Percentiles rank a stretch among this genome's conserved stretches.
Evolutionary conservation across 768 basidiomycete species (phyloP).

Genomic region (Collybia nuda): DNA sequence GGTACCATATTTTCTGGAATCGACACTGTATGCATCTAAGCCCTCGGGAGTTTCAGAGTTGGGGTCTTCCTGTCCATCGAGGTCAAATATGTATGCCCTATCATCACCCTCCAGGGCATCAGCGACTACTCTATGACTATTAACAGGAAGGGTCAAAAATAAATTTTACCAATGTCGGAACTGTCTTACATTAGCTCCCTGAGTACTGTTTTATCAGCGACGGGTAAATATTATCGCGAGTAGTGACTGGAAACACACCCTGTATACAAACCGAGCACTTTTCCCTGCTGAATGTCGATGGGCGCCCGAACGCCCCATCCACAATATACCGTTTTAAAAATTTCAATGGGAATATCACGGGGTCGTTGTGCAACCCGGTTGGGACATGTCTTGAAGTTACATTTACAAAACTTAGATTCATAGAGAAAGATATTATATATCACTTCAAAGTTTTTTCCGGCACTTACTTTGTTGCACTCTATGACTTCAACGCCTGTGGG

Average conservation of each 20-base stretch:
- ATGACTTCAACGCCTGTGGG: slow-evolving; percentile 50
- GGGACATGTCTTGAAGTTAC: slow-evolving; percentile 36
- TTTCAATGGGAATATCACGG: slow-evolving; percentile 54
- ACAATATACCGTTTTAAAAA: slow-evolving; percentile 60
- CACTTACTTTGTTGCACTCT: slow-evolving; percentile 62
- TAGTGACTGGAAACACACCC: slow-evolving; percentile 42
- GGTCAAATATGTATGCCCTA: slow-evolving; percentile 57
- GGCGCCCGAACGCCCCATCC: slow-evolving; percentile 70
- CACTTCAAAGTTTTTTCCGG: not conserved
- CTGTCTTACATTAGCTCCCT: slow-evolving; percentile 47
- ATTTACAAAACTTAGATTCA: slow-evolving; percentile 40
- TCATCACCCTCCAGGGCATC: slow-evolving; percentile 19
- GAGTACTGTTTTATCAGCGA: not conserved
- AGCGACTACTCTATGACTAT: no score
- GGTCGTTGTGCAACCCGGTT: slow-evolving; percentile 66
- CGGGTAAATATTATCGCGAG: not conserved
- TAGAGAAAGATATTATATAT: not conserved
- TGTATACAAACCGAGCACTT: slow-evolving; percentile 66
- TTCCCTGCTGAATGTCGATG: slow-evolving; percentile 42
- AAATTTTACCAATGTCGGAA: no score
- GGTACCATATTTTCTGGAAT: slow-evolving; percentile 49
- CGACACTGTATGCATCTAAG: slow-evolving; percentile 48
- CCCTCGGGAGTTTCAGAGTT: slow-evolving; percentile 26
- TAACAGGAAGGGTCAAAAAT: not conserved
- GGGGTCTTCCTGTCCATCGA: slow-evolving; percentile 54